These are phyloP conservation scores for Pontederia crassipes DNA, from an alignment of 176 grass and related monocot species.

Conservation along the genomic window DNA sequence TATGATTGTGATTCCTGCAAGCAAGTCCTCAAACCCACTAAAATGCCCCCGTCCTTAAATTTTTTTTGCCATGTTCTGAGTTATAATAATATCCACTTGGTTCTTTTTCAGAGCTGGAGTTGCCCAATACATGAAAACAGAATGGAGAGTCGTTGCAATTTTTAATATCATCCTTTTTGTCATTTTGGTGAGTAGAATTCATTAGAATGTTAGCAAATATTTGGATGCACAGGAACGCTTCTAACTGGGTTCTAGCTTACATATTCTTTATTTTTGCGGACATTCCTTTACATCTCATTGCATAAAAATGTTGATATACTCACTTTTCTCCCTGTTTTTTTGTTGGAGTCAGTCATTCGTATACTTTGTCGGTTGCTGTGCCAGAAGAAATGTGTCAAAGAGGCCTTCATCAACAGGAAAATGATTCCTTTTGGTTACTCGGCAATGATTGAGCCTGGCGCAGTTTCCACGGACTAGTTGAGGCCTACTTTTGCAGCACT, in stretches of 20 bases:
- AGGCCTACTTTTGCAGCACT: too few relatives aligned
- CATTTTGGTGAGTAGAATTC: constrained; percentile 54
- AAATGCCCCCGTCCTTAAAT: background rate
- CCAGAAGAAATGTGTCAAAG: constrained; percentile 1
- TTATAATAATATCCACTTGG: background rate
- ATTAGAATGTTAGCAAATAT: too few relatives aligned
- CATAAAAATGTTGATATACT: too few relatives aligned
- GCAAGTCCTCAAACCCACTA: constrained; percentile 23
- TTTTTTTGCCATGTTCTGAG: background rate
- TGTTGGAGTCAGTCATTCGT: background rate
- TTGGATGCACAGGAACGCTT: too few relatives aligned
- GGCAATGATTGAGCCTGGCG: too few relatives aligned
- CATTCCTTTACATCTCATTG: too few relatives aligned
- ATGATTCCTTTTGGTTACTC: too few relatives aligned
- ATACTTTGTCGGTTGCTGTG: constrained; percentile 16
- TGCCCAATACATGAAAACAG: constrained; percentile 92
- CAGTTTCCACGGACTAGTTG: too few relatives aligned
- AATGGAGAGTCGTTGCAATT: constrained; percentile 91
- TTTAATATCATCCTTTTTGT: constrained; percentile 80
- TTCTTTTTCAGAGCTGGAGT: constrained; percentile 90
- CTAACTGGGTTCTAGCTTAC: too few relatives aligned
- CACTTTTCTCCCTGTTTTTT: background rate
- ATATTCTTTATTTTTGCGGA: too few relatives aligned
- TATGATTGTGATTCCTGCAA: constrained; percentile 99
- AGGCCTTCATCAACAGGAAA: background rate